Base-by-base conservation (phyloP, 345 rosid genomes). In the Rhizophora apiculata region DNA sequence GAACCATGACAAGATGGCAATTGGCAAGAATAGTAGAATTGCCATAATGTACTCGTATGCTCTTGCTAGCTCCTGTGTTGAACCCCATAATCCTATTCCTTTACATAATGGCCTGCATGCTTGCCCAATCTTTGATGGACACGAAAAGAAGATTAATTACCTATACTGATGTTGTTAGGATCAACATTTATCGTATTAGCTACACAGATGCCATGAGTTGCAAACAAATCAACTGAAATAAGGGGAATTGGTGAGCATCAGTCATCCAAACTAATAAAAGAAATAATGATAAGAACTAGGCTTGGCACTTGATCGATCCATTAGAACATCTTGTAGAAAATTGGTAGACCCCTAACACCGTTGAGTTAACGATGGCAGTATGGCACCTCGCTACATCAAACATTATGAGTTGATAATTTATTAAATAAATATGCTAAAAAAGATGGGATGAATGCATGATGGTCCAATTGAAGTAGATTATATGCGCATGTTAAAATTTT, bases 1-100 rank as follows among this genome's bases (percentile, higher is more conserved):
- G 84, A 96, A 84, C 85, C 87, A 96, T 1, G 99, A 90, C 72
- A 92, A 73, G 22, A 89, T 78, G 1, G 97, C 96, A 1, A 71
- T 82, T 1, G 97, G 96, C 63, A 77, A 74, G 86, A 96, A 92
- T 62, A 96, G 70, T 20, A 90, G 0, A 30, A 89, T 48, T 29
- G 96, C 98, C 96, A 92, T 90, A 31, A 83, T 65, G 78, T 89
- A 90, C 64, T 96, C 98, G 18, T 92, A 96, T 2, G 85, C 98
- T 82, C 98, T 84, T 49, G 78, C 97, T 21, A 96, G 89, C 90
- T 92, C 99, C 81, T 86, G 89, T 43, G 90, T 49, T 3, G 99
- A 84, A 7, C 88, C 92, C 99, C 99, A 89, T 56, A 89, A 72
- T 34, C 88, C 86, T 39, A 92, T 8, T 13, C 78, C 9, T 70